Base-by-base conservation (phyloP, 2,329 filamentous ascomycete genomes). In the Fusarium humuli region DNA sequence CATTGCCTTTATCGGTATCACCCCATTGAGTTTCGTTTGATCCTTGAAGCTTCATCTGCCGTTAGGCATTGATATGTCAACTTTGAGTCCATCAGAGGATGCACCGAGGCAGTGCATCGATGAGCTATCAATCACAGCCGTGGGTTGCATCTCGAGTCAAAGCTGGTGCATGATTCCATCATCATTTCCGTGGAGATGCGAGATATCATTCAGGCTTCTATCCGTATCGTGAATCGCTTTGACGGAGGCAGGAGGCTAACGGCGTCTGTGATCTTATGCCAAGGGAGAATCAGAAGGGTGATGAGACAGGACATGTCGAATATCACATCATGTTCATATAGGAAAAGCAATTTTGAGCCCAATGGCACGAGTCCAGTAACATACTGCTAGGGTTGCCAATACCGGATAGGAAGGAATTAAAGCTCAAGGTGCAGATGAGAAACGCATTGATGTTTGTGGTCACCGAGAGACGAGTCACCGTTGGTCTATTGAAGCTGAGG, bases 401-500 rank as follows among this genome's bases (percentile, higher is more conserved):
- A 49, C 40, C 20, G 27, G 45, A 58, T 45, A 41, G 49, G 32
- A 52, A 52, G 32, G 49, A 41, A 20, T 13, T 14, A 52, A 41
- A 41, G 32, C 23, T 16, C 18, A 22, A 49, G 47, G 41, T 40
- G 54, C 25, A 37, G 29, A 58, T 65, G 46, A 20, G 34, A 56
- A 34, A 32, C 44, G 61, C 63, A 61, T 61, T 50, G 52, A 50
- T 45, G 25, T 53, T 53, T 41, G 27, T 42, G 60, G 54, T 65
- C 27, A 30, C 48, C 32, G 32, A 52, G 49, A 27, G 18, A 37
- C 37, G 48, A 41, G 55, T 46, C 44, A 57, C 44, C 34, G 25
- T 41, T 37, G 42, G 46, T 54, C 22, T 58, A 65, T 22, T 59
- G 59, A 65, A 60, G 70, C 48, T 48, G 49, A 52, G 60, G 69